Evolutionary conservation across 108 stramenopile genomes (phyloP), one percentile per base, ranked within the genome.

Genomic region (Cyclotella cryptica): DNA sequence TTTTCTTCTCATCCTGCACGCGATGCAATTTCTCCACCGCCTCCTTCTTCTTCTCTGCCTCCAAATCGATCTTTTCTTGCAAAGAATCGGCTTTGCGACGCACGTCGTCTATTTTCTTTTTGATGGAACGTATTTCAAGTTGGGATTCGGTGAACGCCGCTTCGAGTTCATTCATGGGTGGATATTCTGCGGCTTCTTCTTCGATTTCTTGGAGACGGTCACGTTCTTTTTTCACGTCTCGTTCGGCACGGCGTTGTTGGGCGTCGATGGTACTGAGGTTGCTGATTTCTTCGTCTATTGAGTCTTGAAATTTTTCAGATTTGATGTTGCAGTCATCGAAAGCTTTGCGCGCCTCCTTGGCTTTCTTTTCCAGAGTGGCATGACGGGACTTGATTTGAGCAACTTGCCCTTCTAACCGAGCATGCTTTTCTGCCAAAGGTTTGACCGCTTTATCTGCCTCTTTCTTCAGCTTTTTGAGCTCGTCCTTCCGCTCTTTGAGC

Each of bases 1-100:
- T 71, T 24, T 71, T 77, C 71, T 88, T 89, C 60, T 92, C 87
- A 71, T 95, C 85, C 61, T 89, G 69, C 44, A 93, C 52, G 43
- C 78, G 77, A 4, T 52, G 55, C 54, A 88, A 69, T 47, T 79
- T 80, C 10, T 62, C n/a, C 43, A 10, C 30, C 22, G 79, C 74
- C 10, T 76, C 63, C 15, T 59, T 30, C 55, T 44, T 53, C 43
- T 69, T 61, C 47, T 53, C 35, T 27, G 24, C 44, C 44, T 77
- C 86, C 11, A n/a, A 44, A 11, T 82, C 77, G 9, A 53, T 74
- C 61, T 68, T 44, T 4, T 51, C 67, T 7, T 51, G n/a, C 57
- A 71, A 24, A 22, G 27, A 44, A 0, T n/a, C 51, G 39, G 42
- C 13, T 72, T 66, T 69, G 19, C 78, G 66, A 45, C 79, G 86